phyloP scores from a whole-genome alignment of 2,329 filamentous ascomycete species.

The Conoideocrella luteorostrata region DNA sequence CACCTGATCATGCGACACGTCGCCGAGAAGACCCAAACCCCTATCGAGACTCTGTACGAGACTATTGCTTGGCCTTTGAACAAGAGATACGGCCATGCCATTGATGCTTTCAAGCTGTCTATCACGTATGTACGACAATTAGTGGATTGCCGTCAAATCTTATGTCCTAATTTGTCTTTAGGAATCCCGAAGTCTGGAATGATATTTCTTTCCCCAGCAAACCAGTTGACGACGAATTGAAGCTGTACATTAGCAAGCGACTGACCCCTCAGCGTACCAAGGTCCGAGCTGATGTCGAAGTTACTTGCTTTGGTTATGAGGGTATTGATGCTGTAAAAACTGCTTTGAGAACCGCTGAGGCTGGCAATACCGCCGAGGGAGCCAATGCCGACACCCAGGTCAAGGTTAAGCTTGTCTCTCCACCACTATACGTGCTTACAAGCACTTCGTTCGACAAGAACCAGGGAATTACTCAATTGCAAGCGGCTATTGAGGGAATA shows the following conservation, averaged over 20 bases:
- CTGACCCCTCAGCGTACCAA: constrained; percentile 98
- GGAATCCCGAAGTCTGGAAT: constrained; percentile 92
- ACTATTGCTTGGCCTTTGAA: constrained; percentile 94
- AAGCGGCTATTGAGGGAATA: constrained; percentile 86
- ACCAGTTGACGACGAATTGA: constrained; percentile 79
- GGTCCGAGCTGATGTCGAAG: constrained; percentile 94
- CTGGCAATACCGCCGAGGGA: constrained; percentile 67
- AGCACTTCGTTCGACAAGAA: constrained; percentile 93
- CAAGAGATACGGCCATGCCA: constrained; percentile 93
- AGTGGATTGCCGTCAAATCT: no score
- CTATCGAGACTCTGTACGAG: constrained; percentile 94
- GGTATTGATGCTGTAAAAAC: constrained; percentile 97
- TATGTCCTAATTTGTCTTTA: constrained; percentile 26
- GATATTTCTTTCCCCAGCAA: constrained; percentile 85
- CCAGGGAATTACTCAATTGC: constrained; percentile 73
- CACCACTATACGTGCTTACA: constrained; percentile 92
- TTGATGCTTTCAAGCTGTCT: constrained; percentile 97
- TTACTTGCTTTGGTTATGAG: constrained; percentile 92
- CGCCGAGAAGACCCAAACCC: constrained; percentile 88
- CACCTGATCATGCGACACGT: constrained; percentile 99
- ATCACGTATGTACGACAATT: constrained; percentile 93
- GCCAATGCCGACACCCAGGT: constrained; percentile 68
- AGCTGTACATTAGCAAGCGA: constrained; percentile 93
- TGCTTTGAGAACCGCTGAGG: constrained; percentile 84
- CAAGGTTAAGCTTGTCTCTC: constrained; percentile 97